Evolutionary conservation across 1,284 basidiomycete genomes (phyloP), one percentile per base, ranked within the genome.

Genomic region (Ganoderma boninense): DNA sequence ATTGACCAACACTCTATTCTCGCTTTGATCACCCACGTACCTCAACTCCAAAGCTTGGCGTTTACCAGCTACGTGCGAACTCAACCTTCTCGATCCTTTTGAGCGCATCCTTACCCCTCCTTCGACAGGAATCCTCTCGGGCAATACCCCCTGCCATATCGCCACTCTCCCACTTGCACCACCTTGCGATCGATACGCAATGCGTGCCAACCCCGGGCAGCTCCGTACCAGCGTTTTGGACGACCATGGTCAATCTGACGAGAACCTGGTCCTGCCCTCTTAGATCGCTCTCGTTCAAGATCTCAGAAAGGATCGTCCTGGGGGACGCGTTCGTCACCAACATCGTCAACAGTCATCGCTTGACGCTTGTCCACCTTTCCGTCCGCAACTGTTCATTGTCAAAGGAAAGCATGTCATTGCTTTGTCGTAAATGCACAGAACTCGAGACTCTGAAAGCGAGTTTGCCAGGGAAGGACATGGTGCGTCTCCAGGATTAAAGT

Each of bases 31-130:
- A 70, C 77, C 0, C 80, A 87, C 63, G 87, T 85, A 0, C 90
- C 90, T 0, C 76, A 81, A 11, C 82, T 93, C 11, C 86, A 87
- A 72, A 89, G 84, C 70, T 80, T 93, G 0, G 88, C 90, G 0
- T 82, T 92, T 23, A 88, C 88, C 7, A 83, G 84, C 65, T 86
- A 85, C 72, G 91, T 90, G 72, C 73, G 67, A 63, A 54, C 64
- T 62, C 29, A 26, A 26, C 60, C 56, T 64, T 3, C 11, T 20
- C 16, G 44, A 7, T 26, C 16, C 6, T 29, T 26, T 3, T 10
- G 11, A 29, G 13, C 35, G 6, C 32, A 49, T 4, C 29, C 40
- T 29, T 29, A 23, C 60, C 26, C 35, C 8, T 14, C 16, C 4
- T 54, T 18, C 35, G 44, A 49, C 66, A 87, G 87, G 87, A 89